Base-by-base conservation (phyloP, 805 yeast genomes). In the Peterozyma xylosa region DNA sequence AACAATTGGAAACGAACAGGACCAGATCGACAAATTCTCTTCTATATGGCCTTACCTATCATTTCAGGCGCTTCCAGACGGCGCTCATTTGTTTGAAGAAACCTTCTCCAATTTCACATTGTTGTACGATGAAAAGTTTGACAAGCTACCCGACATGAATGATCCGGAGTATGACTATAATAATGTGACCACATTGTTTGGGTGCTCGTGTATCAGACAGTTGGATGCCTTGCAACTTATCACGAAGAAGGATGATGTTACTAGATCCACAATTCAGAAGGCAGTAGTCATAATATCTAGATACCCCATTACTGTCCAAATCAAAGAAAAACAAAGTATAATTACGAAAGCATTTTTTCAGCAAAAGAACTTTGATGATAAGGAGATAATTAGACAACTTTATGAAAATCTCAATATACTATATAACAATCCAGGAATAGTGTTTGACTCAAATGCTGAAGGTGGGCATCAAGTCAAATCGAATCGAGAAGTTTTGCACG, bases 11-110 rank as follows among this genome's bases (percentile, higher is more conserved):
- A 66, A 62, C 27, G 66, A 63, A 30, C 30, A 45, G n/a, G 50
- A 47, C 2, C 54, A 62, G 35, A 52, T 58, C 33, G 64, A 64
- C 17, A 62, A 65, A 36, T 57, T 57, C 27, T 53, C 60, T 13
- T 54, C 64, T 3, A 64, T 84, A 15, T 93, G 96, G 90, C 89
- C 93, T 10, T 80, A 82, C 55, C 63, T 93, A 36, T 95, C 99
- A 2, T 93, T 93, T 57, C 97, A 90, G 58, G 95, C 96, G 1
- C 66, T 93, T 17, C 98, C 99, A 0, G 99, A 93, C 63, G 98
- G 98, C 4, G 82, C 95, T 2, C 99, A 93, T 60, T 72, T 90
- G 17, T 91, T 82, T 57, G 95, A 89, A 58, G 98, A 93, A 60
- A 89, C 96, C 1, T 88, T 90, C 56, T 82, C 96, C 18, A 87